Evolutionary conservation across 805 yeast genomes (phyloP).

Genomic region (Wickerhamomyces canadensis): DNA sequence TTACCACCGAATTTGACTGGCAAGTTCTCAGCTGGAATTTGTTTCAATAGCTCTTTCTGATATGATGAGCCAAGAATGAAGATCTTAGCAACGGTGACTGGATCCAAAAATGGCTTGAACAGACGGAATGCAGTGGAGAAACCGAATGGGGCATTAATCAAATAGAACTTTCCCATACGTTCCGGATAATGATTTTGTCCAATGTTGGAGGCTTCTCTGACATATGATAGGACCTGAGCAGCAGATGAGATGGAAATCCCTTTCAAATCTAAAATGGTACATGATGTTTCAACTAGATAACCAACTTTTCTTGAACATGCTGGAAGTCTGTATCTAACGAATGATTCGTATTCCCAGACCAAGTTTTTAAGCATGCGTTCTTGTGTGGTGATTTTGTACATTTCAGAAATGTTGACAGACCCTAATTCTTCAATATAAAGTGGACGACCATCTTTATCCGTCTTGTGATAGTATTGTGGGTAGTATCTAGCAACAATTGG

Average conservation of each 20-base stretch:
- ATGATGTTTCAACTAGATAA: slow-evolving; percentile 83
- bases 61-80: slow-evolving; percentile 79
- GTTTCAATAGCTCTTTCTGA: slow-evolving; percentile 77
- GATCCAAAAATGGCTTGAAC: slow-evolving; percentile 92
- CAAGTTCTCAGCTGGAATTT: slow-evolving; percentile 88
- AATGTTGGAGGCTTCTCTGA: slow-evolving; percentile 86
- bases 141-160: slow-evolving; percentile 96
- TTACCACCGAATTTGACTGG: slow-evolving; percentile 89
- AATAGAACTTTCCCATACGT: slow-evolving; percentile 96
- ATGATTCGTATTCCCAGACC: slow-evolving; percentile 97
- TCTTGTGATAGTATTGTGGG: slow-evolving; percentile 97
- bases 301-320: slow-evolving; percentile 88
- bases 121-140: slow-evolving; percentile 89
- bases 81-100: slow-evolving; percentile 94
- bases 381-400: slow-evolving; percentile 90
- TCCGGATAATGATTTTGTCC: slow-evolving; percentile 98
- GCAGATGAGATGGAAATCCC: slow-evolving; percentile 86
- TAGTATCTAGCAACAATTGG: slow-evolving; percentile 82
- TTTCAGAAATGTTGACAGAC: slow-evolving; percentile 78
- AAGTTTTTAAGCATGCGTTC: slow-evolving; percentile 94
- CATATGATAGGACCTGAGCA: slow-evolving; percentile 79
- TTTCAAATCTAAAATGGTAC: slow-evolving; percentile 92
- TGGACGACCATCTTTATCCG: slow-evolving; percentile 96
- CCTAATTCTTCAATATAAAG: slow-evolving; percentile 93
- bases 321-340: slow-evolving; percentile 77